Percentiles rank a stretch among this genome's conserved stretches.
These are phyloP conservation scores for Leccinum fuscescens DNA, from an alignment of 1,284 basidiomycete genomes.

Conservation along the genomic window DNA sequence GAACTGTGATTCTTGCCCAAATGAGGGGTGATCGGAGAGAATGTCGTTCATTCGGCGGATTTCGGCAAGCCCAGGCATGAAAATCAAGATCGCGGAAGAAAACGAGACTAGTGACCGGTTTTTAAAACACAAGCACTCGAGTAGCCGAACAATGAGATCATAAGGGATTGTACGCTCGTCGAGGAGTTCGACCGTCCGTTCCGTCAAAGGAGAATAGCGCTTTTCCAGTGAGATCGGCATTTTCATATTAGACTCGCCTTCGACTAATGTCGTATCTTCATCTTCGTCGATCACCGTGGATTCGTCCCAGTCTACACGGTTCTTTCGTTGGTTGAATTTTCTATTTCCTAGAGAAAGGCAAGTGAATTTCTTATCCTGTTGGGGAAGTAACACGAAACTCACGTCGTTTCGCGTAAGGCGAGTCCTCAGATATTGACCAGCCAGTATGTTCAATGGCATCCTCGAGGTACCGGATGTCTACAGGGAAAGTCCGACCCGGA, in stretches of 20 bases:
- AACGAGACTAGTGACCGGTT: constrained; percentile 53
- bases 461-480: constrained; percentile 85
- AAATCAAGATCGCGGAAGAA: constrained; percentile 86
- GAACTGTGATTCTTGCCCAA: constrained; percentile 70
- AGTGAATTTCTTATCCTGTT: not conserved
- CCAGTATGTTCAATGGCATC: constrained; percentile 86
- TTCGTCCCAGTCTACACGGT: constrained; percentile 73
- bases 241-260: constrained; percentile 33
- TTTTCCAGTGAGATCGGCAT: constrained; percentile 63
- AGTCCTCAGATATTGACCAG: constrained; percentile 86
- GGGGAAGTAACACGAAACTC: constrained; percentile 25
- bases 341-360: constrained; percentile 45
- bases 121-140: constrained; percentile 86
- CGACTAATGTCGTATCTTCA: constrained; percentile 43
- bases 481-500: constrained; percentile 97
- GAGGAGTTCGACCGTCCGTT: constrained; percentile 80
- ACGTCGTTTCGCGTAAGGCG: constrained; percentile 81
- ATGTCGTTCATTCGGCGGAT: constrained; percentile 89
- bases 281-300: constrained; percentile 74
- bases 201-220: constrained; percentile 72
- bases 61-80: constrained; percentile 92
- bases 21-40: constrained; percentile 72
- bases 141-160: constrained; percentile 82
- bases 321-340: constrained; percentile 65
- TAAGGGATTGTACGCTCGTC: constrained; percentile 91